Conservation (phyloP, 371 early-diverging fungal species). For the Nematocida major region DNA sequence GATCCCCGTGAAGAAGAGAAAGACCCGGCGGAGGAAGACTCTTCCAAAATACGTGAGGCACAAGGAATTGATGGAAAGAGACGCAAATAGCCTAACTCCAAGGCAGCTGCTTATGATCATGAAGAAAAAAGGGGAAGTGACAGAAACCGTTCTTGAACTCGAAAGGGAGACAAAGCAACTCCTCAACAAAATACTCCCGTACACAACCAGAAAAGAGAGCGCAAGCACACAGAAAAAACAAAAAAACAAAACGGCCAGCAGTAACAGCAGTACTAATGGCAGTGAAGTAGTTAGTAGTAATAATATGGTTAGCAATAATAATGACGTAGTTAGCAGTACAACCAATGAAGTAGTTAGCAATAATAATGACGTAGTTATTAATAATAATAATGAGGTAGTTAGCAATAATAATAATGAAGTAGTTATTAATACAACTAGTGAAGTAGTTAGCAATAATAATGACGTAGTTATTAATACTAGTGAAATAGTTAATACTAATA, state of each 20-base stretch:
- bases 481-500: too few species aligned
- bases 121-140: constrained; percentile 19
- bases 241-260: too few species aligned
- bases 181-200: neutral
- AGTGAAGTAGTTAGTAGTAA: too few species aligned
- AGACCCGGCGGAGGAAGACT: constrained; percentile 20
- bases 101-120: constrained; percentile 46
- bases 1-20: neutral
- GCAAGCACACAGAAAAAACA: too few species aligned
- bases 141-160: neutral
- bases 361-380: neutral
- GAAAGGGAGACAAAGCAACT: constrained; percentile 24
- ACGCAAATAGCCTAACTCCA: constrained; percentile 13
- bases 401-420: too few species aligned
- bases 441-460: too few species aligned
- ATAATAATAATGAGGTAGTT: too few species aligned
- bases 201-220: neutral
- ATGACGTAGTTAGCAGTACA: neutral
- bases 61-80: constrained; percentile 35
- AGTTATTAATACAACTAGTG: too few species aligned
- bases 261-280: too few species aligned
- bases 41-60: constrained; percentile 43
- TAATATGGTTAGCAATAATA: too few species aligned
- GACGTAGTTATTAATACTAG: too few species aligned
- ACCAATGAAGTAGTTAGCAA: neutral